Conservation (phyloP, 495 filamentous ascomycete species). For the Corynascus novoguineensis region DNA sequence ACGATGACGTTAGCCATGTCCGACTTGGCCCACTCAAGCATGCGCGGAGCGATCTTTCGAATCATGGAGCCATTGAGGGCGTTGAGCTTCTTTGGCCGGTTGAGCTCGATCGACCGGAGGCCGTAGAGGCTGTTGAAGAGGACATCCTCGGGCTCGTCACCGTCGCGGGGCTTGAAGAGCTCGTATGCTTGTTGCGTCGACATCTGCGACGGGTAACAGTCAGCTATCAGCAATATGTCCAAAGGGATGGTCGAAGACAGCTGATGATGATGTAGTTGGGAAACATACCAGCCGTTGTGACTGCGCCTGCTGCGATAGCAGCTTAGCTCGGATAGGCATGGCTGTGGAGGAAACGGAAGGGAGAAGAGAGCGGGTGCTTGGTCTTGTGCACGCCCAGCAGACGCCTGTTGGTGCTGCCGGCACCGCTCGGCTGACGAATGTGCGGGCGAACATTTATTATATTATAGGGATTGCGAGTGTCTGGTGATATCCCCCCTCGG, state of each 20-base stretch:
- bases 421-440: slow-evolving; percentile 37
- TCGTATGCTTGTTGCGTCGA: slow-evolving; percentile 38
- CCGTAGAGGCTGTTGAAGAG: slow-evolving; percentile 84
- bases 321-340: slow-evolving; percentile 88
- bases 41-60: slow-evolving; percentile 78
- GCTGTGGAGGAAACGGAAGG: slow-evolving; percentile 31
- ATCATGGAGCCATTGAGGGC: slow-evolving; percentile 90
- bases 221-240: background rate
- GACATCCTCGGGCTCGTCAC: slow-evolving; percentile 83
- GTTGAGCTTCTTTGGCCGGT: slow-evolving; percentile 85
- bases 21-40: slow-evolving; percentile 91
- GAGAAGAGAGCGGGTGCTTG: background rate
- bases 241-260: too few relatives aligned
- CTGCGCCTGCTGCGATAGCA: slow-evolving; percentile 57
- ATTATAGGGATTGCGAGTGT: too few relatives aligned
- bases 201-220: slow-evolving; percentile 54
- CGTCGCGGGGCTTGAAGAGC: slow-evolving; percentile 41
- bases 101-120: slow-evolving; percentile 87
- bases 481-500: slow-evolving; percentile 6
- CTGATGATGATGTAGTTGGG: background rate
- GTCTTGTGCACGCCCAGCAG: slow-evolving; percentile 30
- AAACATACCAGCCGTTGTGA: slow-evolving; percentile 43
- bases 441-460: slow-evolving; percentile 40
- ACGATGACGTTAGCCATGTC: slow-evolving; percentile 88
- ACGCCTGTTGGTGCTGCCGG: slow-evolving; percentile 32